Evolutionary conservation across 352 stramenopile species (phyloP).

Genomic region (Pythium plurisporium): DNA sequence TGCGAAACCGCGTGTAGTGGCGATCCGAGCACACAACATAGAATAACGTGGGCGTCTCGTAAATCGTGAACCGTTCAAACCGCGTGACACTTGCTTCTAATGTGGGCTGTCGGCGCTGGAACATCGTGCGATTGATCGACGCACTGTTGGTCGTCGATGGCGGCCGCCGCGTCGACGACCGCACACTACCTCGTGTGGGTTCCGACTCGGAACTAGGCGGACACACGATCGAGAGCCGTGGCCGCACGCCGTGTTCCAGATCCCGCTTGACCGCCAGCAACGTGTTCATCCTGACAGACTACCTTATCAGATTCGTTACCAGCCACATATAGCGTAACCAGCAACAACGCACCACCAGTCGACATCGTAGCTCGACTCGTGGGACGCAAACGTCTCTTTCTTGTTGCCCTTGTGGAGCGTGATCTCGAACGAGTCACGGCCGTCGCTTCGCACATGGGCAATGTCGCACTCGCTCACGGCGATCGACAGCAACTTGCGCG

Average conservation of each 20-base stretch:
- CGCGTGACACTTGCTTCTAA: slow-evolving; percentile 54
- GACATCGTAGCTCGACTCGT: slow-evolving; percentile 80
- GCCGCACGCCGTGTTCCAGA: slow-evolving; percentile 55
- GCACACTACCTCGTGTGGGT: slow-evolving; percentile 15
- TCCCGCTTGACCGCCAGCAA: slow-evolving; percentile 75
- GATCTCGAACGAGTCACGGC: slow-evolving; percentile 80
- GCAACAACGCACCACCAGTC: slow-evolving; percentile 73
- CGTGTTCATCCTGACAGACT: slow-evolving; percentile 68
- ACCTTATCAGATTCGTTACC: neutral
- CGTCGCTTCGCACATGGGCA: slow-evolving; percentile 76
- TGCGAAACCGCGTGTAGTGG: slow-evolving; percentile 74
- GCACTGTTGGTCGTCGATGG: slow-evolving; percentile 25
- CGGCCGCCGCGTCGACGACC: slow-evolving; percentile 25
- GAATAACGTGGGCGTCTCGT: slow-evolving; percentile 65
- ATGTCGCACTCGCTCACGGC: slow-evolving; percentile 65
- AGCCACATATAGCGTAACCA: neutral
- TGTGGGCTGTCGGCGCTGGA: slow-evolving; percentile 61
- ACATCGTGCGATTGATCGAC: slow-evolving; percentile 24
- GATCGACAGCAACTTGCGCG: slow-evolving; percentile 52
- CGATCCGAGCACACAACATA: slow-evolving; percentile 85
- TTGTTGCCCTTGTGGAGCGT: slow-evolving; percentile 43
- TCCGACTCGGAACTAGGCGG: slow-evolving; percentile 25
- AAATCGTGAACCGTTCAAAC: slow-evolving; percentile 84
- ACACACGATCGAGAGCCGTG: slow-evolving; percentile 58
- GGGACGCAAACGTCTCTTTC: slow-evolving; percentile 82